Evolutionary conservation across 1,284 basidiomycete genomes (phyloP).

Genomic region (Lignosus rhinocerotis): DNA sequence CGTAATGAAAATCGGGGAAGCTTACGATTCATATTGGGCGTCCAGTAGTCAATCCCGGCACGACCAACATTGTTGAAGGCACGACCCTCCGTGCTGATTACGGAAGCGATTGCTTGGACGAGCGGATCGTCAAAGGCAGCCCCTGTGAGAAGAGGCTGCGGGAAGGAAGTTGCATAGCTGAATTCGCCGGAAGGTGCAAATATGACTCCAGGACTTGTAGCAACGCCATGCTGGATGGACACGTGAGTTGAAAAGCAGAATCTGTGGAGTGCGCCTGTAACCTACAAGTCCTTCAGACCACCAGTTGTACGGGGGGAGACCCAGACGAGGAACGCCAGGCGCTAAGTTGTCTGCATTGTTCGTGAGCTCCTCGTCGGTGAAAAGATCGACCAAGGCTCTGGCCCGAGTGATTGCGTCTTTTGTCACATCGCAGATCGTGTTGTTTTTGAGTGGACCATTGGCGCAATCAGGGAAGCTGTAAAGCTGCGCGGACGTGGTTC

Average conservation of each 20-base stretch:
- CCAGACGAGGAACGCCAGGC: slow-evolving; percentile 51
- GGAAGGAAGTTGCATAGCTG: slow-evolving; percentile 58
- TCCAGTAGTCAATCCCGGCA: slow-evolving; percentile 56
- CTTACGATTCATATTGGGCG: slow-evolving; percentile 55
- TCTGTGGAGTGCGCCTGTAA: background rate
- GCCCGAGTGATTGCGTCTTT: slow-evolving; percentile 49
- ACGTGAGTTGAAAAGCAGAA: background rate
- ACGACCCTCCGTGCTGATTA: slow-evolving; percentile 56
- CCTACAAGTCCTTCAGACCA: slow-evolving; percentile 54
- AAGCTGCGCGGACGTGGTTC: slow-evolving; percentile 1
- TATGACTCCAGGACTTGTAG: slow-evolving; percentile 49
- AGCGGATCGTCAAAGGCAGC: slow-evolving; percentile 49
- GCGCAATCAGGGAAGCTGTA: slow-evolving; percentile 47
- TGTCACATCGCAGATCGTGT: slow-evolving; percentile 49
- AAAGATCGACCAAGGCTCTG: slow-evolving; percentile 44
- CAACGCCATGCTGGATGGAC: slow-evolving; percentile 48
- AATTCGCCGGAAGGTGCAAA: slow-evolving; percentile 51
- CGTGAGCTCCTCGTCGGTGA: slow-evolving; percentile 51
- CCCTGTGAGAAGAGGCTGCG: slow-evolving; percentile 40
- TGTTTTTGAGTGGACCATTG: slow-evolving; percentile 45
- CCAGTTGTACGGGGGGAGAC: slow-evolving; percentile 53
- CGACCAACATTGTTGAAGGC: slow-evolving; percentile 54
- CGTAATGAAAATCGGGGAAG: background rate
- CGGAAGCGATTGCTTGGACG: slow-evolving; percentile 45
- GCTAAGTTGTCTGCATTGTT: slow-evolving; percentile 49